Evolutionary conservation across 2,329 filamentous ascomycete genomes (phyloP).

Genomic region (Pseudogymnoascus sp.): DNA sequence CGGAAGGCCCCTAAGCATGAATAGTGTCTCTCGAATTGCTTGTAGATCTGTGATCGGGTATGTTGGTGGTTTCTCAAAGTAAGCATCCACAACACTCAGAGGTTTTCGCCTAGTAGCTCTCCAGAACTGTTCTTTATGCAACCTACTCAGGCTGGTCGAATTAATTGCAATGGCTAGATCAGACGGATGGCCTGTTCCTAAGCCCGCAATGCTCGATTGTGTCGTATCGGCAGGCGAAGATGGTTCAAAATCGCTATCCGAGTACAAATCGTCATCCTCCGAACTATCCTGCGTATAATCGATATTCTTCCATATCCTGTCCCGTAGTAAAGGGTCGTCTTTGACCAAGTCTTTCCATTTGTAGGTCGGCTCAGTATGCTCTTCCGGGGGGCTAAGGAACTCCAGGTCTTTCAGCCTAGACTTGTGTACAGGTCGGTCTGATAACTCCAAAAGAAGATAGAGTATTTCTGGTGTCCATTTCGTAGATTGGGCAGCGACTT

Average conservation of each 20-base stretch:
- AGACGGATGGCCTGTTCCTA: conserved; percentile 23
- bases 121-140: conserved; percentile 41
- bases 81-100: background rate
- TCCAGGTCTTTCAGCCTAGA: conserved; percentile 58
- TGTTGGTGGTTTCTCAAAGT: conserved; percentile 2
- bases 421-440: conserved; percentile 68
- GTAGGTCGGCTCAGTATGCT: conserved; percentile 41
- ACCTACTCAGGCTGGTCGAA: conserved; percentile 28
- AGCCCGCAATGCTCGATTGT: conserved; percentile 26
- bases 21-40: conserved; percentile 66
- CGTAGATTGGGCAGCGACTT: conserved; percentile 44
- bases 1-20: conserved; percentile 74
- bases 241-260: conserved; percentile 27
- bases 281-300: conserved; percentile 59
- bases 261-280: conserved; percentile 37
- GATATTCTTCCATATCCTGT: conserved; percentile 63
- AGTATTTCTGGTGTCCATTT: conserved; percentile 74
- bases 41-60: conserved; percentile 50
- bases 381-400: conserved; percentile 37
- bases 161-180: conserved; percentile 27
- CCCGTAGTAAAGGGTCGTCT: conserved; percentile 63
- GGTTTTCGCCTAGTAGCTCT: conserved; percentile 20
- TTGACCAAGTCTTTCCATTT: conserved; percentile 73
- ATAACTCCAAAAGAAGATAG: conserved; percentile 69
- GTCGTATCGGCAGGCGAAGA: conserved; percentile 29